Evolutionary conservation across 2,329 filamentous ascomycete species (phyloP).

Genomic region (Colletotrichum kahawae): DNA sequence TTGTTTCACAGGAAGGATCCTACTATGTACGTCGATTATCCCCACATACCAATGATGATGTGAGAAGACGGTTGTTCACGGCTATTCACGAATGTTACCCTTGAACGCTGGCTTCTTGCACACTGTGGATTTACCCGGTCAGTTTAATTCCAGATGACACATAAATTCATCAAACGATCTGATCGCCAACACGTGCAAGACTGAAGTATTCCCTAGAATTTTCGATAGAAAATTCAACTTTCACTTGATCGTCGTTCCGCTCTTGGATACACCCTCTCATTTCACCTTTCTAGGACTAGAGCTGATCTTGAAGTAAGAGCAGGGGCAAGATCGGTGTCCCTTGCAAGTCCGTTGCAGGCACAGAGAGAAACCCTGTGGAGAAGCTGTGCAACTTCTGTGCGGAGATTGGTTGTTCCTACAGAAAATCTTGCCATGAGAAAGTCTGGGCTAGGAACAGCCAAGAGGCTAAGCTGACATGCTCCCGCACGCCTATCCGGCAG

Average conservation of each 20-base stretch:
- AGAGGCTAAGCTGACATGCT: not conserved
- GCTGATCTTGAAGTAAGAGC: accelerated
- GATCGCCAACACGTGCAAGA: not conserved
- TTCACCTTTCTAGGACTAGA: not conserved
- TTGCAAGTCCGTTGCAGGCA: not conserved
- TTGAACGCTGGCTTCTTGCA: not conserved
- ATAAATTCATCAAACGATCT: not conserved
- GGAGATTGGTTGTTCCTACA: accelerated
- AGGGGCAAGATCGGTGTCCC: not conserved
- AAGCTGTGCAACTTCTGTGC: not conserved
- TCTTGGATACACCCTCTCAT: accelerated
- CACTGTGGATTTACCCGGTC: not conserved
- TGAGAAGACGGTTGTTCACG: not conserved
- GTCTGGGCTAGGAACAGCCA: not conserved
- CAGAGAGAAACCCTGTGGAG: not conserved
- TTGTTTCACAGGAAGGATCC: not conserved
- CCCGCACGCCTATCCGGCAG: not conserved
- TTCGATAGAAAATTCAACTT: accelerated
- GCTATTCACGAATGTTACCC: accelerated
- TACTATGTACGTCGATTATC: accelerated
- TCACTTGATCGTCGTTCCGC: not conserved
- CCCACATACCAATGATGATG: not conserved
- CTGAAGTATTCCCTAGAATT: accelerated
- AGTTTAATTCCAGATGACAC: too few species aligned
- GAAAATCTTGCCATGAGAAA: accelerated